These are phyloP conservation scores for Ogataea pini DNA, from an alignment of 805 yeast species.

Conservation along the genomic window DNA sequence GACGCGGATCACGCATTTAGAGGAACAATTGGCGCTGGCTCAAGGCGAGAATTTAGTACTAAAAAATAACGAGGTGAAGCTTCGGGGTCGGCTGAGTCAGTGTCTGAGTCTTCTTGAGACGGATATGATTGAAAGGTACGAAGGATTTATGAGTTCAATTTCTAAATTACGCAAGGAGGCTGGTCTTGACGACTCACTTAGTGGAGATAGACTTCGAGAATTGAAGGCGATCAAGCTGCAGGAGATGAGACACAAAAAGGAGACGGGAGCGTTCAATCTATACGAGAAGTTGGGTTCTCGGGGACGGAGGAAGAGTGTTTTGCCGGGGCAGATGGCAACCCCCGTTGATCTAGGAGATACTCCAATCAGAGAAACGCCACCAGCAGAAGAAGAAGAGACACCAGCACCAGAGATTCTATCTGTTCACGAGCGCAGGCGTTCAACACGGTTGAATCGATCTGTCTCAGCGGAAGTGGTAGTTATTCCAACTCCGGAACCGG, in stretches of 20 bases:
- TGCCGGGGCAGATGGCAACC: not conserved
- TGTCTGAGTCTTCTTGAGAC: slow-evolving; percentile 12
- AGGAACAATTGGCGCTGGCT: slow-evolving; percentile 39
- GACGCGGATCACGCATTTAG: slow-evolving; percentile 53
- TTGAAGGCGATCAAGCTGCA: slow-evolving; percentile 13
- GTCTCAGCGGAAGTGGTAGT: slow-evolving; percentile 8
- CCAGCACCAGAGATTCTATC: not conserved
- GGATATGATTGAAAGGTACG: slow-evolving; percentile 14
- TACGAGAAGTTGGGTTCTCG: slow-evolving; percentile 3
- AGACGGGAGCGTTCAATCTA: slow-evolving; percentile 5
- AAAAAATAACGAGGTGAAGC: slow-evolving; percentile 25
- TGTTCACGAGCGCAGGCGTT: not conserved
- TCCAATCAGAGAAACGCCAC: not conserved
- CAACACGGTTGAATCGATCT: too few species aligned
- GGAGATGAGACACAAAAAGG: slow-evolving; percentile 12
- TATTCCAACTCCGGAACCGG: slow-evolving; percentile 18
- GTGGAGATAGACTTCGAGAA: slow-evolving; percentile 6
- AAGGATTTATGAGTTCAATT: slow-evolving; percentile 14
- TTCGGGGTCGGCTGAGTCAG: slow-evolving; percentile 14
- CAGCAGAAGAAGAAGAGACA: not conserved
- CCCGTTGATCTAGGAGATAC: not conserved
- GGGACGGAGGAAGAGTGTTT: slow-evolving; percentile 9
- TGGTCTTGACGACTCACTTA: slow-evolving; percentile 3
- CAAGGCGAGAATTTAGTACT: slow-evolving; percentile 31
- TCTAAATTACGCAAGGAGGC: slow-evolving; percentile 15